Conservation (phyloP, 352 stramenopile genomes). For the Globisporangium nodosum region DNA sequence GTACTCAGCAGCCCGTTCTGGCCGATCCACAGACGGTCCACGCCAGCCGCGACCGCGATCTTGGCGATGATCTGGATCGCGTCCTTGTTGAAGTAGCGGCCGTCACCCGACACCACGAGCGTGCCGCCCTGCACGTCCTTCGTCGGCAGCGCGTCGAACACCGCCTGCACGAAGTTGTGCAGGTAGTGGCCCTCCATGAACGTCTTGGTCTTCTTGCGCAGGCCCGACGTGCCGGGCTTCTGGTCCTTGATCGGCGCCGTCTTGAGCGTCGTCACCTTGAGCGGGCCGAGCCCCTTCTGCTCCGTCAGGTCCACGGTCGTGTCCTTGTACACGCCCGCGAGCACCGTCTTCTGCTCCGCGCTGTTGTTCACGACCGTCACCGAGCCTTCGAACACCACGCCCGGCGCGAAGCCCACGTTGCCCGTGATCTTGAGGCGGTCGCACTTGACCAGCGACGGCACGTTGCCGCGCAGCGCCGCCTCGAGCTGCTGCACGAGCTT, state of each 20-base stretch:
- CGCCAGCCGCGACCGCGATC: constrained; percentile 96
- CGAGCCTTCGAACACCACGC: constrained; percentile 89
- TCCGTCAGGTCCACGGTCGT: constrained; percentile 93
- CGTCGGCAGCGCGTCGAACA: constrained; percentile 94
- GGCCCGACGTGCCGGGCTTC: constrained; percentile 96
- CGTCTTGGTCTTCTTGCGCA: constrained; percentile 98
- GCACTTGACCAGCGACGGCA: constrained; percentile 95
- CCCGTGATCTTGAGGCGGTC: constrained; percentile 95
- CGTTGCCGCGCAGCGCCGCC: constrained; percentile 88
- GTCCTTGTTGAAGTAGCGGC: constrained; percentile 89
- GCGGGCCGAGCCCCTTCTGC: constrained; percentile 88
- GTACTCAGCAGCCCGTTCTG: constrained; percentile 96
- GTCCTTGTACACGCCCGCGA: constrained; percentile 92
- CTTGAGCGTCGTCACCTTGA: constrained; percentile 80
- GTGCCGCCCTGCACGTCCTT: constrained; percentile 93
- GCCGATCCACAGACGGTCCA: constrained; percentile 94
- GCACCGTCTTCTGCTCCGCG: constrained; percentile 94
- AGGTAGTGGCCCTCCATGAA: constrained; percentile 99
- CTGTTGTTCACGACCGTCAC: constrained; percentile 95
- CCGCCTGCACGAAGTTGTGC: constrained; percentile 97
- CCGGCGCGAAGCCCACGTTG: constrained; percentile 90
- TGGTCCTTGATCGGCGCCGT: constrained; percentile 93
- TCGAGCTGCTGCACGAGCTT: constrained; percentile 98
- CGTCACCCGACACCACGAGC: constrained; percentile 96
- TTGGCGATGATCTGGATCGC: constrained; percentile 97